Conservation (phyloP, 495 filamentous ascomycete species). For the Parathielavia hyrcaniae region DNA sequence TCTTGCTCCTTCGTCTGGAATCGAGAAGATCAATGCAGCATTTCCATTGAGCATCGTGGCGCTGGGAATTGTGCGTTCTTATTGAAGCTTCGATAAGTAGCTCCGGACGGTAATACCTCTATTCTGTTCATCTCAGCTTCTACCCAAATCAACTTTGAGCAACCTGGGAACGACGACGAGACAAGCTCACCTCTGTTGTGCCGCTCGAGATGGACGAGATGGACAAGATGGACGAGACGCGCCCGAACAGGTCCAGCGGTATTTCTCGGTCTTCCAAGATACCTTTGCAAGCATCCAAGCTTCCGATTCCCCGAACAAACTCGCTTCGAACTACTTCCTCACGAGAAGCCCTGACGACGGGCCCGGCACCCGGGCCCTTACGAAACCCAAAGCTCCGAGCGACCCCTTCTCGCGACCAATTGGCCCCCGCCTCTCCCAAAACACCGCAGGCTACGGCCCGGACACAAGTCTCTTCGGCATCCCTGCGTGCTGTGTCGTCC, state of each 20-base stretch:
- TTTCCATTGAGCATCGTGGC: no score
- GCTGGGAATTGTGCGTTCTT: no score
- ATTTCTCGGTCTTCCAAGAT: conserved; percentile 31
- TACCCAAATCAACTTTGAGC: no score
- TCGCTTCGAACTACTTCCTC: conserved; percentile 30
- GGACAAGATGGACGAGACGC: conserved; percentile 36
- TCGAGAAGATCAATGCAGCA: no score
- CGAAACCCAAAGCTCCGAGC: conserved; percentile 41
- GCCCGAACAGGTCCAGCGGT: conserved; percentile 22
- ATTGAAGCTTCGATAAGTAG: no score
- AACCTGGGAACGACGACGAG: not conserved
- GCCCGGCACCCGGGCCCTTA: conserved; percentile 13
- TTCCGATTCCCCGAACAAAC: conserved; percentile 28
- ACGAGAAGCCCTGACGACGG: conserved; percentile 24
- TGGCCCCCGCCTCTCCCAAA: conserved; percentile 20
- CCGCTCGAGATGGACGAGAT: conserved; percentile 33
- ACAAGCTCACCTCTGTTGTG: not conserved
- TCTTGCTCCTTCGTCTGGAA: no score
- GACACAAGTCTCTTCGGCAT: conserved; percentile 4
- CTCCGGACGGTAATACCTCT: no score
- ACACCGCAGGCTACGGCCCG: conserved; percentile 8
- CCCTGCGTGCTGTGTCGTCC: conserved; percentile 25
- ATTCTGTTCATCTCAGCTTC: no score
- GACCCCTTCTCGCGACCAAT: conserved; percentile 39
- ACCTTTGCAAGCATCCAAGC: conserved; percentile 28